Evolutionary conservation across 805 yeast species (phyloP).

Genomic region (Cyberlindnera sargentensis): DNA sequence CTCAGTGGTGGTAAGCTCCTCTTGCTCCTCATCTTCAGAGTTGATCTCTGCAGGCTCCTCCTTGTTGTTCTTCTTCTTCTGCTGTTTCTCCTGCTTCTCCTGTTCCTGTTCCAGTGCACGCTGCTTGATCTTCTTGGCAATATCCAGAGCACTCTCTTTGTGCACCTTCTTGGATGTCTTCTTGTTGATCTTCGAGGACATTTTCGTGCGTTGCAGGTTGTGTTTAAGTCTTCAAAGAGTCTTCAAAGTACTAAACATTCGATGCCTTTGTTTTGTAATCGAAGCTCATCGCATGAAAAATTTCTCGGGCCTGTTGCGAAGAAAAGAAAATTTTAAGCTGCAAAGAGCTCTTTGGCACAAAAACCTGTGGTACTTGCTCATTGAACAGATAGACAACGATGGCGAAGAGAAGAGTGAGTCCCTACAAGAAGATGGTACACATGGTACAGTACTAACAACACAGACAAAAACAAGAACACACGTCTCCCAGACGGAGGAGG

Average conservation of each 20-base stretch:
- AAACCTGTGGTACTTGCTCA: too few species aligned
- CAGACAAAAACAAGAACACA: slow-evolving; percentile 84
- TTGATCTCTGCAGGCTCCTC: slow-evolving; percentile 11
- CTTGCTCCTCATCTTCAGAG: slow-evolving; percentile 17
- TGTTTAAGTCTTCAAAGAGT: neutral
- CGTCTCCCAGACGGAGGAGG: slow-evolving; percentile 55
- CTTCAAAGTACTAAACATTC: too few species aligned
- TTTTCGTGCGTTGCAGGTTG: neutral
- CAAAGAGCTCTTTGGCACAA: slow-evolving; percentile 4
- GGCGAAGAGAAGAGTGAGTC: slow-evolving; percentile 47
- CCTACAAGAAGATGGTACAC: neutral
- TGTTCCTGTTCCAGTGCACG: slow-evolving; percentile 28
- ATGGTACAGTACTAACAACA: neutral
- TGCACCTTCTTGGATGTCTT: slow-evolving; percentile 21
- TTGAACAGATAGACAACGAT: slow-evolving; percentile 19
- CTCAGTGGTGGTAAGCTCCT: slow-evolving; percentile 10
- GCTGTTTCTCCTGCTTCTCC: slow-evolving; percentile 1
- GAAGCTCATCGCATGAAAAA: slow-evolving; percentile 1
- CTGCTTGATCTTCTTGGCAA: slow-evolving; percentile 50
- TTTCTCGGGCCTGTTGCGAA: neutral
- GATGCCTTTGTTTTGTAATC: neutral
- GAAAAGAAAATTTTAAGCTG: slow-evolving; percentile 2
- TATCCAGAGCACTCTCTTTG: slow-evolving; percentile 34
- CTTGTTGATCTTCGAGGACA: slow-evolving; percentile 12
- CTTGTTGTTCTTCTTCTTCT: slow-evolving; percentile 2